These are phyloP conservation scores for Aspergillus alliaceus DNA, from an alignment of 2,329 filamentous ascomycete species.

Conservation along the genomic window DNA sequence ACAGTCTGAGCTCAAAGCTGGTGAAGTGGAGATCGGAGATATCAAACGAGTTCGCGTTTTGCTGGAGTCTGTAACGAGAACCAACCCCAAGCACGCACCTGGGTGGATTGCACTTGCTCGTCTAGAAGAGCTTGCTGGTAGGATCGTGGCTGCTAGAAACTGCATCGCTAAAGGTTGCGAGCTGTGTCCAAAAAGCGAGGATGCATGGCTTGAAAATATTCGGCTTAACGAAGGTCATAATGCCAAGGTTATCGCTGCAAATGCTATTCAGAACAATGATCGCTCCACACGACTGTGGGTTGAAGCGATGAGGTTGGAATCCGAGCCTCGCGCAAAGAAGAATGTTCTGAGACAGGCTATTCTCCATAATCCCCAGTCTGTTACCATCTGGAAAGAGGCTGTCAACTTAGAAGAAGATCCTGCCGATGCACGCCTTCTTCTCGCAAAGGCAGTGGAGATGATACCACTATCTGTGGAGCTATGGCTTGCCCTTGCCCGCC, in stretches of 20 bases:
- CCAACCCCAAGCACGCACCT: slow-evolving; percentile 89
- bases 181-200: slow-evolving; percentile 89
- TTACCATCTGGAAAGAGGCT: slow-evolving; percentile 95
- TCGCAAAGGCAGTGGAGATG: slow-evolving; percentile 93
- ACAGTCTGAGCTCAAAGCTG: slow-evolving; percentile 75
- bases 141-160: slow-evolving; percentile 83
- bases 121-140: slow-evolving; percentile 88
- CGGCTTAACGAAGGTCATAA: slow-evolving; percentile 88
- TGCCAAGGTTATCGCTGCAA: slow-evolving; percentile 90
- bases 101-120: slow-evolving; percentile 95
- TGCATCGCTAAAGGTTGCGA: slow-evolving; percentile 86
- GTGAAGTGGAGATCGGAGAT: slow-evolving; percentile 84
- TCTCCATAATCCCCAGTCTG: slow-evolving; percentile 89
- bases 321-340: slow-evolving; percentile 80
- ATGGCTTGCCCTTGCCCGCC: slow-evolving; percentile 87
- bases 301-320: slow-evolving; percentile 90
- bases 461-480: slow-evolving; percentile 92
- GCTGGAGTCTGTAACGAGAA: slow-evolving; percentile 95
- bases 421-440: slow-evolving; percentile 79
- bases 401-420: slow-evolving; percentile 93
- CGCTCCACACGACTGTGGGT: slow-evolving; percentile 89
- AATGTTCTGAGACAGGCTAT: slow-evolving; percentile 88
- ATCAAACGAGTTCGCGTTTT: slow-evolving; percentile 90
- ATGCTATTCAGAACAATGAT: slow-evolving; percentile 89
- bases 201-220: slow-evolving; percentile 95